Evolutionary conservation across 2,329 filamentous ascomycete genomes (phyloP).

Genomic region (Waltergamsia citrina): DNA sequence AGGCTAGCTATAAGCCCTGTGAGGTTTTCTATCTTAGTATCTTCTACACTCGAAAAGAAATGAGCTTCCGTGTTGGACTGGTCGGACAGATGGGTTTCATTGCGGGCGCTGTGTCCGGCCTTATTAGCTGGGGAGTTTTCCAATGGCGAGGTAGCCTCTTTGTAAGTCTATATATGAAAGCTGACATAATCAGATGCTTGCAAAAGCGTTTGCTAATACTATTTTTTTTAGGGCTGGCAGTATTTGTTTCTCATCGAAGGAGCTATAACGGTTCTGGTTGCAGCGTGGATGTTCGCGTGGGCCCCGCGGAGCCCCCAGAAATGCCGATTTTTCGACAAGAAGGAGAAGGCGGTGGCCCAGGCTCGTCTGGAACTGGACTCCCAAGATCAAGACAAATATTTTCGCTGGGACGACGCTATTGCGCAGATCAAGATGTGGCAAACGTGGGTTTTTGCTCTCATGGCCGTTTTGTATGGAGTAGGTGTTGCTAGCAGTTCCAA

Average conservation of each 20-base stretch:
- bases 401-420: conserved; percentile 12
- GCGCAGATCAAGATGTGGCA: conserved; percentile 11
- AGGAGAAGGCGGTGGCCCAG: conserved; percentile 14
- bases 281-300: conserved; percentile 9
- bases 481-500: conserved; percentile 13
- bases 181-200: no score
- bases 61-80: conserved; percentile 10
- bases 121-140: conserved; percentile 15
- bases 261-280: conserved; percentile 11
- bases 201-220: no score
- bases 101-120: conserved; percentile 13
- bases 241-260: conserved; percentile 18
- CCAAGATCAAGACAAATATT: conserved; percentile 10
- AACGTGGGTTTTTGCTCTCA: conserved; percentile 13
- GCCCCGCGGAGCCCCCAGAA: conserved; percentile 12
- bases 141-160: conserved; percentile 10
- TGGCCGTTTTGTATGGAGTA: conserved; percentile 15
- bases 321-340: conserved; percentile 11
- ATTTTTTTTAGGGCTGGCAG: conserved; percentile 11
- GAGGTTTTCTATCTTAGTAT: conserved; percentile 30
- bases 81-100: conserved; percentile 13
- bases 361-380: conserved; percentile 13
- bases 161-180: conserved; percentile 2
- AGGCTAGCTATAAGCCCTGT: conserved; percentile 37
- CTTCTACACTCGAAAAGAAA: conserved; percentile 27